Conservation (phyloP, 306 rosid genomes). For the Cucumis melo region DNA sequence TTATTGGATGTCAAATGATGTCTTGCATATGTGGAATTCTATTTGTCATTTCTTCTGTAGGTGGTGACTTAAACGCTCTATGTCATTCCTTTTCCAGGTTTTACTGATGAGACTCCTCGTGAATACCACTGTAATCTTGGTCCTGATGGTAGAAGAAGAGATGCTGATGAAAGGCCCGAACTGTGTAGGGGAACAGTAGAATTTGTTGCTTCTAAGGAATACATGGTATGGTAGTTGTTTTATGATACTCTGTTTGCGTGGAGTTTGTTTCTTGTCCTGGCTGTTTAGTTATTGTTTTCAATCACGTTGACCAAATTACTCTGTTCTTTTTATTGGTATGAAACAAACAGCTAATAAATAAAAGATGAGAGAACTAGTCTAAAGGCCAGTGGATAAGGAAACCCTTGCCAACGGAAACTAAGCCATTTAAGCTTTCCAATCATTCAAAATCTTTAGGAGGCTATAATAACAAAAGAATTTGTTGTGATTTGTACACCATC, state of each 20-base stretch:
- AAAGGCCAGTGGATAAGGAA: background rate
- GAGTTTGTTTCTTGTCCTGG: background rate
- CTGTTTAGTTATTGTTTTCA: background rate
- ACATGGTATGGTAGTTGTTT: slow-evolving; percentile 85
- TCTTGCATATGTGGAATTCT: background rate
- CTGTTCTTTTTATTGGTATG: background rate
- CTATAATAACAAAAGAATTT: background rate
- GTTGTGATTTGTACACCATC: background rate
- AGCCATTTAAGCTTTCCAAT: background rate
- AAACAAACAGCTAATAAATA: background rate
- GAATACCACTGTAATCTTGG: slow-evolving; percentile 98
- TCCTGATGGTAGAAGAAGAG: slow-evolving; percentile 96
- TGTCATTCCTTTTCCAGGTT: slow-evolving; percentile 42
- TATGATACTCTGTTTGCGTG: background rate
- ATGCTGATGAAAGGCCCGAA: slow-evolving; percentile 95
- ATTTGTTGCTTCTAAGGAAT: slow-evolving; percentile 89
- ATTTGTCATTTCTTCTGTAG: background rate
- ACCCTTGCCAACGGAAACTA: background rate
- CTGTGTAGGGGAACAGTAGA: slow-evolving; percentile 96
- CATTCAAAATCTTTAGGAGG: background rate
- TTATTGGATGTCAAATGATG: background rate
- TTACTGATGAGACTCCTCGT: slow-evolving; percentile 94
- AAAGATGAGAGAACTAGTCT: background rate
- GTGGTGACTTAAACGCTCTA: background rate
- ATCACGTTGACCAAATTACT: background rate